phyloP scores from a whole-genome alignment of 1,284 basidiomycete species.

The Cutaneotrichosporon mucoides region DNA sequence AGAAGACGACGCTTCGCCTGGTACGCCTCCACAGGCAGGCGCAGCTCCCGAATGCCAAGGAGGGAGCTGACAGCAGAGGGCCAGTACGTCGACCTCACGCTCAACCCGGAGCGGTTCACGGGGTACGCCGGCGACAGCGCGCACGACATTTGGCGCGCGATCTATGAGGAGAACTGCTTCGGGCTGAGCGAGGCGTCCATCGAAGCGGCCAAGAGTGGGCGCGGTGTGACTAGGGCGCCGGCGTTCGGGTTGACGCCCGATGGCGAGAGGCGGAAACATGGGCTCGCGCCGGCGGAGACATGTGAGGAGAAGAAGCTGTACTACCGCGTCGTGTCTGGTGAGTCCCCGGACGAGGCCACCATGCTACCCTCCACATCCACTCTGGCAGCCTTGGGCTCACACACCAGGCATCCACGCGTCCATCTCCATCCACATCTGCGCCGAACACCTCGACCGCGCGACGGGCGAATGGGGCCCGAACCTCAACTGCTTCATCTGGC shows the following conservation, averaged over 20 bases:
- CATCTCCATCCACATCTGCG: constrained; percentile 95
- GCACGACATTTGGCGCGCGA: constrained; percentile 85
- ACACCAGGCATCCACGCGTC: constrained; percentile 96
- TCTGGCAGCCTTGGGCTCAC: too few relatives aligned
- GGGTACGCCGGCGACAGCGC: constrained; percentile 88
- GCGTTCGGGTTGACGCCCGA: background rate
- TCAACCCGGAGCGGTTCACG: constrained; percentile 94
- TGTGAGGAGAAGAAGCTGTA: constrained; percentile 96
- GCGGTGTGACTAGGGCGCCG: background rate
- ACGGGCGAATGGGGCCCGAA: constrained; percentile 97
- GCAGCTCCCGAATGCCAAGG: constrained; percentile 20
- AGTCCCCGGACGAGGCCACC: too few relatives aligned
- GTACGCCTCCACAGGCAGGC: too few relatives aligned
- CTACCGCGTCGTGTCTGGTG: constrained; percentile 92
- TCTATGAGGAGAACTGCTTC: constrained; percentile 99
- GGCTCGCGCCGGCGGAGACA: constrained; percentile 38
- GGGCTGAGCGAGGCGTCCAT: constrained; percentile 54
- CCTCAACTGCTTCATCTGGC: constrained; percentile 84
- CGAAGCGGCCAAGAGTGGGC: constrained; percentile 18
- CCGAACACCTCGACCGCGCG: constrained; percentile 81
- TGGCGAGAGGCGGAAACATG: too few relatives aligned
- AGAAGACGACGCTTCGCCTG: constrained; percentile 68
- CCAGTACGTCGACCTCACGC: constrained; percentile 85
- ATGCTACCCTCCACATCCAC: too few relatives aligned
- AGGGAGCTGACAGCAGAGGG: constrained; percentile 58